Evolutionary conservation across 176 grass and related monocot genomes (phyloP).

Genomic region (Phyllostachys edulis): DNA sequence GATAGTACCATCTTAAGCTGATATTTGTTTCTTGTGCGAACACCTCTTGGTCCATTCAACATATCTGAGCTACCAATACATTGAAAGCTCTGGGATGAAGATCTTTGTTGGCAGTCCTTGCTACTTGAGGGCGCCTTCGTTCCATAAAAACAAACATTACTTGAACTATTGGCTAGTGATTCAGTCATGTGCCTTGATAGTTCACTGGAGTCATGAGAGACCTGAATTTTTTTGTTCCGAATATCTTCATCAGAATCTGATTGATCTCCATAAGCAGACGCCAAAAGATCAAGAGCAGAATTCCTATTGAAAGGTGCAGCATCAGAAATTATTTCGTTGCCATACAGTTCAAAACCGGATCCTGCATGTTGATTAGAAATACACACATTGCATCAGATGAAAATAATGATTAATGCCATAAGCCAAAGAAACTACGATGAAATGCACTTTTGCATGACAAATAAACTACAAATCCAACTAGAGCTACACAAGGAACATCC

Average conservation of each 20-base stretch:
- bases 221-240: slow-evolving; percentile 21
- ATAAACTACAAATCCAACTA: slow-evolving; percentile 19
- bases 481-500: background rate
- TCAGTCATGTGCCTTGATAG: slow-evolving; percentile 6
- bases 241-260: slow-evolving; percentile 67
- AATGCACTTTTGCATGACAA: background rate
- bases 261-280: slow-evolving; percentile 55
- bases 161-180: slow-evolving; percentile 31
- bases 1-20: slow-evolving; percentile 55
- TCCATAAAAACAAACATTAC: slow-evolving; percentile 19
- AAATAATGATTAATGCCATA: background rate
- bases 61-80: slow-evolving; percentile 32
- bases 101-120: slow-evolving; percentile 32
- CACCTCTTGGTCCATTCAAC: slow-evolving; percentile 39
- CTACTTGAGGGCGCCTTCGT: slow-evolving; percentile 21
- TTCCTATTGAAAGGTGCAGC: slow-evolving; percentile 36
- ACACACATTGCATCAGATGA: slow-evolving; percentile 37
- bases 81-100: slow-evolving; percentile 34
- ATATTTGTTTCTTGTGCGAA: slow-evolving; percentile 50
- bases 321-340: slow-evolving; percentile 44
- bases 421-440: slow-evolving; percentile 4
- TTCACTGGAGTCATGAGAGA: slow-evolving; percentile 19
- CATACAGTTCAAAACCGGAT: slow-evolving; percentile 14
- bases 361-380: slow-evolving; percentile 37
- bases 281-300: slow-evolving; percentile 89